phyloP scores from a whole-genome alignment of 2,329 filamentous ascomycete species.

The Arthrinium phaeospermum region DNA sequence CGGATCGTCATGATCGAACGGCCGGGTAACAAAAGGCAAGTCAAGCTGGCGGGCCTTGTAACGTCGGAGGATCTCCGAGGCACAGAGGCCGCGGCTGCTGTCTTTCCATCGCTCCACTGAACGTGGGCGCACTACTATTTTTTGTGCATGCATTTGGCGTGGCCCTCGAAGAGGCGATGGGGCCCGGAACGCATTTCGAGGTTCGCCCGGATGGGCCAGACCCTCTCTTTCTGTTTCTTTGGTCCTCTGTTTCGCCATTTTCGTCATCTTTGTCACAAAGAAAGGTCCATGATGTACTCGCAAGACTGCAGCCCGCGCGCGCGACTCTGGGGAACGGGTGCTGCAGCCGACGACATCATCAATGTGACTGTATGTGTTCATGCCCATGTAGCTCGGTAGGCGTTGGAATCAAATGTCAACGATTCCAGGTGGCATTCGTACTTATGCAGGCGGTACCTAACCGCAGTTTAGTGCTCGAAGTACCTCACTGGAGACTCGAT shows the following conservation, averaged over 20 bases:
- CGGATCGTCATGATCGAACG: constrained; percentile 3
- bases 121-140: neutral
- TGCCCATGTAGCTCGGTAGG: neutral
- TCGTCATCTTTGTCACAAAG: neutral
- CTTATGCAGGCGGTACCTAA: neutral
- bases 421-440: neutral
- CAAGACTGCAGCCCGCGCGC: neutral
- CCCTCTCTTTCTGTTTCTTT: constrained; percentile 16
- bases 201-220: neutral
- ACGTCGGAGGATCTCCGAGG: constrained; percentile 5
- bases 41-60: neutral
- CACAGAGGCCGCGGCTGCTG: neutral
- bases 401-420: neutral
- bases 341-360: constrained; percentile 14
- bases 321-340: neutral
- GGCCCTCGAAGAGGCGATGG: constrained; percentile 2
- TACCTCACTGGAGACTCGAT: neutral
- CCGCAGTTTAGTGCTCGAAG: neutral
- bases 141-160: neutral
- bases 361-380: constrained; percentile 15
- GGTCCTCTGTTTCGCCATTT: constrained; percentile 1
- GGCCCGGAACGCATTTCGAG: constrained; percentile 11
- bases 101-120: neutral
- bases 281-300: neutral
- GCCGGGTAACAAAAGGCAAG: neutral